Conservation (phyloP, 2,329 filamentous ascomycete genomes). For the Emydomyces testavorans region DNA sequence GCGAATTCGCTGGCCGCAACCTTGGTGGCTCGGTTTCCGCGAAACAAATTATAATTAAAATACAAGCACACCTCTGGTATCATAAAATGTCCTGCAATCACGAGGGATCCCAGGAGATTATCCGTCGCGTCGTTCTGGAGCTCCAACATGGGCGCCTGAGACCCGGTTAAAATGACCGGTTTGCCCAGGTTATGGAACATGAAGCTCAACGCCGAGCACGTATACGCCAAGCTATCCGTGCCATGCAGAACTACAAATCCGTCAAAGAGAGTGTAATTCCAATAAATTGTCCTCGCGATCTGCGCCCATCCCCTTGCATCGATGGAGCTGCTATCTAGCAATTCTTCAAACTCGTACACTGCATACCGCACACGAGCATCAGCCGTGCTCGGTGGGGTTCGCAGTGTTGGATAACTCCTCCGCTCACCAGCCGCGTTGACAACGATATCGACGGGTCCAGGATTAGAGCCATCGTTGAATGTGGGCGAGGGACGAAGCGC, state of each 20-base stretch:
- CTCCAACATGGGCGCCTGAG: slow-evolving; percentile 76
- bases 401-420: slow-evolving; percentile 53
- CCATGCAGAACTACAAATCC: slow-evolving; percentile 86
- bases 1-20: slow-evolving; percentile 76
- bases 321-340: slow-evolving; percentile 85
- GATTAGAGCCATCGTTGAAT: slow-evolving; percentile 66
- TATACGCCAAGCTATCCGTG: slow-evolving; percentile 82
- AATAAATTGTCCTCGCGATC: slow-evolving; percentile 65
- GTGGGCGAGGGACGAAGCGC: slow-evolving; percentile 71
- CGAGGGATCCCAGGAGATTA: slow-evolving; percentile 76
- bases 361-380: slow-evolving; percentile 71
- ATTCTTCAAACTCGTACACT: slow-evolving; percentile 69
- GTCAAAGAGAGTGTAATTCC: slow-evolving; percentile 81
- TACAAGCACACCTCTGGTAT: slow-evolving; percentile 89
- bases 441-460: slow-evolving; percentile 46
- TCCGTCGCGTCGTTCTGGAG: slow-evolving; percentile 85
- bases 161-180: slow-evolving; percentile 75
- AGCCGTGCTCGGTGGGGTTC: slow-evolving; percentile 71
- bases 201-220: slow-evolving; percentile 79
- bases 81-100: slow-evolving; percentile 83
- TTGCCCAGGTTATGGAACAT: slow-evolving; percentile 88
- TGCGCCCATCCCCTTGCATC: slow-evolving; percentile 75
- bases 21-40: slow-evolving; percentile 80
- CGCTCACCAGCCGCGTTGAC: slow-evolving; percentile 39
- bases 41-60: slow-evolving; percentile 83